Conservation (phyloP, 768 basidiomycete species). For the Mycena epipterygia region DNA sequence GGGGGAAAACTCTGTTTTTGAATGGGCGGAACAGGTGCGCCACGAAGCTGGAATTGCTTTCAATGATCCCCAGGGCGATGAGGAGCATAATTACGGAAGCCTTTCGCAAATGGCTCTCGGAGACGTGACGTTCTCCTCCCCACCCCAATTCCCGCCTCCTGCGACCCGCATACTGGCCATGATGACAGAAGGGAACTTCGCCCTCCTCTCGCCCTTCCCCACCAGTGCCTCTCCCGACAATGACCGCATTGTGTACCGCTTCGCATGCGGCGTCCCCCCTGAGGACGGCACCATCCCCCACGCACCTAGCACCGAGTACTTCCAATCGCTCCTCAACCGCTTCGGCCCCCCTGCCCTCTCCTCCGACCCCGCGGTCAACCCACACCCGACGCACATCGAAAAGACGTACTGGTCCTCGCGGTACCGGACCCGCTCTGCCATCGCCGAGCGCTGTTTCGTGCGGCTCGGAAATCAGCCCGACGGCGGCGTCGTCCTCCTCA, state of each 20-base stretch:
- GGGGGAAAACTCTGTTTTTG: background rate
- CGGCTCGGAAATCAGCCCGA: constrained; percentile 41
- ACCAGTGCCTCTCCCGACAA: constrained; percentile 37
- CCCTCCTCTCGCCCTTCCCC: constrained; percentile 54
- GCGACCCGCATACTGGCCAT: constrained; percentile 43
- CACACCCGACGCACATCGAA: constrained; percentile 48
- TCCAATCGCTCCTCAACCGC: constrained; percentile 57
- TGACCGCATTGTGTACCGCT: constrained; percentile 50
- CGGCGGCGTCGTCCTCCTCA: constrained; percentile 33
- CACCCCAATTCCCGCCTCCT: constrained; percentile 39
- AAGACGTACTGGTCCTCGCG: constrained; percentile 59
- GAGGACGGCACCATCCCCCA: constrained; percentile 52
- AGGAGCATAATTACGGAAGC: constrained; percentile 41
- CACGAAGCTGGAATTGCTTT: constrained; percentile 56
- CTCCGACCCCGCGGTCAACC: constrained; percentile 51
- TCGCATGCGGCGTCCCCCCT: constrained; percentile 55
- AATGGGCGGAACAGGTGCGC: constrained; percentile 54
- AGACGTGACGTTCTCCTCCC: constrained; percentile 56
- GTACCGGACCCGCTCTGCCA: constrained; percentile 59
- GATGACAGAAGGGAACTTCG: constrained; percentile 42
- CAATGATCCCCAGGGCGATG: constrained; percentile 54
- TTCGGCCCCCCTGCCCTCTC: constrained; percentile 52
- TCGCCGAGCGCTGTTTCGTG: constrained; percentile 56
- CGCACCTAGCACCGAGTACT: constrained; percentile 54
- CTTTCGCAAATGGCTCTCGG: constrained; percentile 60